Base-by-base conservation (phyloP, 768 basidiomycete species). In the Tephrocybe sp. region DNA sequence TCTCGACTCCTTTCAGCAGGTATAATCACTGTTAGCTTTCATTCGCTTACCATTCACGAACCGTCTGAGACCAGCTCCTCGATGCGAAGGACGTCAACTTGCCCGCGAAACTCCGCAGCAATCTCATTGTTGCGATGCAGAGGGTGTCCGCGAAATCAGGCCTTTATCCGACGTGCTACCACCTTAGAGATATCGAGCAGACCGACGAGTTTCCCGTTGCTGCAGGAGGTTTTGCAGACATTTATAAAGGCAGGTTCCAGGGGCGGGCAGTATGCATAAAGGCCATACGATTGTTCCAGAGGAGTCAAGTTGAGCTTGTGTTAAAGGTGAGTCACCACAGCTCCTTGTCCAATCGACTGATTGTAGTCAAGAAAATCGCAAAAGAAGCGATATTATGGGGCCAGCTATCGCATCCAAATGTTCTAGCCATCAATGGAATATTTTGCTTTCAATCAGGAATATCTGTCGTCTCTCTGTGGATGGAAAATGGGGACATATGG, bases 401-500 rank as follows among this genome's bases (percentile, higher is more conserved):
- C 15, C 51, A 52, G 26, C 15, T n/a, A n/a, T n/a, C n/a, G n/a
- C n/a, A n/a, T n/a, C n/a, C n/a, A n/a, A n/a, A n/a, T n/a, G n/a
- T n/a, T 52, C 39, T 60, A 11, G 50, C 59, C 7, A 52, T 60
- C 14, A 52, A 45, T 23, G 59, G 59, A 17, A 24, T 58, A 4
- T 53, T 36, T 28, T 34, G 42, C 23, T 36, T 56, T 15, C 37
- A 48, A 7, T 36, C 48, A 43, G 49, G 41, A 25, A 17, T 57
- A 3, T 49, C 46, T 54, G 18, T 38, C 8, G 50, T 55, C 2
- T 60, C 59, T 14, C 59, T 57, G 1, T 60, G 45, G 52, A 57
- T 52, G 51, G 40, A 48, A 8, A 28, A 25, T 15, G 55, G 51
- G 1, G n/a, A 57, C 30, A 18, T 57, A 10, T n/a, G n/a, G n/a